These are phyloP conservation scores for Protomyces pachydermus DNA, from an alignment of 1,139 yeast genomes.

Conservation along the genomic window DNA sequence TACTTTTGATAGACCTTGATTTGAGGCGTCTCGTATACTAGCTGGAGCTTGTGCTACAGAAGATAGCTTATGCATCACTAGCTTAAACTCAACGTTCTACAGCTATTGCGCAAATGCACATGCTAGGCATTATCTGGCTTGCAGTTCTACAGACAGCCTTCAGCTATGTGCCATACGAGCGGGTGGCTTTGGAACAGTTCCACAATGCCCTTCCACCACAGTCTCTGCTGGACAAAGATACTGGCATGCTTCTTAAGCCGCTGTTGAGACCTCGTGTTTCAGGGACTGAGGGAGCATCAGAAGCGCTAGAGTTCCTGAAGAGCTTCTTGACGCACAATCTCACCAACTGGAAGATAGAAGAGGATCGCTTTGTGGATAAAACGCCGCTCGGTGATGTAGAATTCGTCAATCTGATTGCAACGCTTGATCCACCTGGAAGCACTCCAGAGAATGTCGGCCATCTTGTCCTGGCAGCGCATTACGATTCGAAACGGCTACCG, in stretches of 20 bases:
- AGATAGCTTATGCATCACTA: too few relatives aligned
- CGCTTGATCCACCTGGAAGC: conserved; percentile 35
- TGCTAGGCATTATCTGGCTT: neutral
- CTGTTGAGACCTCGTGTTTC: conserved; percentile 44
- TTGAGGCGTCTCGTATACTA: too few relatives aligned
- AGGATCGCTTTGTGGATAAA: conserved; percentile 44
- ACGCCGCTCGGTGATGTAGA: conserved; percentile 41
- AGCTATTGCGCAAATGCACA: too few relatives aligned
- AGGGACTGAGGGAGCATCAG: conserved; percentile 41
- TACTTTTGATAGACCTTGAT: too few relatives aligned
- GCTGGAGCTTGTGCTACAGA: too few relatives aligned
- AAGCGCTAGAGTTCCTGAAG: conserved; percentile 35
- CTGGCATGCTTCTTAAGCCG: conserved; percentile 36
- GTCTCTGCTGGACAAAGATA: conserved; percentile 27
- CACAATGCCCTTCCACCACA: conserved; percentile 22
- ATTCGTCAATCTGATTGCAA: conserved; percentile 48
- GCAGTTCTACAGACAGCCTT: neutral
- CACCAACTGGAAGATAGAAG: conserved; percentile 42
- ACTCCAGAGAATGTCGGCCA: conserved; percentile 37
- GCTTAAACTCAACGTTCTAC: too few relatives aligned
- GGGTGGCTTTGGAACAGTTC: neutral
- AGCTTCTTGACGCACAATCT: conserved; percentile 33
- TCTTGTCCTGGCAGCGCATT: conserved; percentile 51
- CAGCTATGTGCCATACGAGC: neutral
- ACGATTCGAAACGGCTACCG: conserved; percentile 49